These are phyloP conservation scores for Coffea canephora DNA, from an alignment of 257 asterid genomes.

Conservation along the genomic window DNA sequence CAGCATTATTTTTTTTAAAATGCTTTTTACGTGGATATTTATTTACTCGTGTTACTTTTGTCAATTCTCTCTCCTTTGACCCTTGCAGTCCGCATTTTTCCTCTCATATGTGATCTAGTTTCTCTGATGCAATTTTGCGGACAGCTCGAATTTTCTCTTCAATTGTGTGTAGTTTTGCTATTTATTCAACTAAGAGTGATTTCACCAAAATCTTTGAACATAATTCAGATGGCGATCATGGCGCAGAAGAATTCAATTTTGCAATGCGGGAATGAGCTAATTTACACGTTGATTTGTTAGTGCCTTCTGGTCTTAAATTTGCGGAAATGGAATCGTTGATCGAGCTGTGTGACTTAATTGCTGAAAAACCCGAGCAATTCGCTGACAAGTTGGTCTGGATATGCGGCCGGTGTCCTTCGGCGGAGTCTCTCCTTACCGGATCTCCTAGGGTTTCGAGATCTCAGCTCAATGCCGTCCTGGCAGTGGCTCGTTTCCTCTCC, in stretches of 20 bases:
- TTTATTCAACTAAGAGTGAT: background rate
- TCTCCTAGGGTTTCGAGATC: slow-evolving; percentile 82
- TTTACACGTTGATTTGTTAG: background rate
- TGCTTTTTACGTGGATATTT: background rate
- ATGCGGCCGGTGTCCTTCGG: slow-evolving; percentile 89
- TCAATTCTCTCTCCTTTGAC: slow-evolving; percentile 12
- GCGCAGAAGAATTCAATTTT: background rate
- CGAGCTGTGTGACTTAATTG: slow-evolving; percentile 89
- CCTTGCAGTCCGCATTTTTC: slow-evolving; percentile 6
- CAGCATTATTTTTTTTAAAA: background rate
- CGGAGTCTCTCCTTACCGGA: slow-evolving; percentile 62
- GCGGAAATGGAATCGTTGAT: slow-evolving; percentile 70
- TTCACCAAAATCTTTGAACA: background rate
- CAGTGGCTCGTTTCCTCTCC: slow-evolving; percentile 75
- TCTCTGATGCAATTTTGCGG: background rate
- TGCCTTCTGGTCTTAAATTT: background rate
- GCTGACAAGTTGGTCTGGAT: slow-evolving; percentile 72
- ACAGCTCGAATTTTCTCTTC: background rate
- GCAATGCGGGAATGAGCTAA: background rate
- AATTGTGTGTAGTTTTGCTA: background rate
- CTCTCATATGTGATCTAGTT: background rate
- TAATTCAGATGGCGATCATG: slow-evolving; percentile 5
- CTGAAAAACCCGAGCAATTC: slow-evolving; percentile 58
- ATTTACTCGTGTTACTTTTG: background rate
- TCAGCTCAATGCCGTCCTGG: slow-evolving; percentile 82